Evolutionary conservation across 345 rosid genomes (phyloP), one percentile per base, ranked within the genome.

Genomic region (Pelargonium nanum): DNA sequence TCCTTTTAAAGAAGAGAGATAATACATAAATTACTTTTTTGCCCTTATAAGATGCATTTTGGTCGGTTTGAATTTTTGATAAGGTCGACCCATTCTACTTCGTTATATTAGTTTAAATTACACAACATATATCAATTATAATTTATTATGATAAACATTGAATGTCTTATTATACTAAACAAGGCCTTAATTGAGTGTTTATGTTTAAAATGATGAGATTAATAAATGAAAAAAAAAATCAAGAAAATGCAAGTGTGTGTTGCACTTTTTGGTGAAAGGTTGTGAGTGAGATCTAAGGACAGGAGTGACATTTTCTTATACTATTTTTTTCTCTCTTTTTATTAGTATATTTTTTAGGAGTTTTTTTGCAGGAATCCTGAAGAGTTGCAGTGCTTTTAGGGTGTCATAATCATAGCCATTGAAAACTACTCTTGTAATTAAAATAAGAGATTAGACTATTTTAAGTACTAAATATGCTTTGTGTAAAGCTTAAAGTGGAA

Each of bases 201-300:
- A 22, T 55, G 53, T 50, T 32, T 54, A 24, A 23, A 24, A 65
- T 72, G 65, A 70, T 73, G 75, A 64, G 74, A 63, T 59, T 60
- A 77, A 62, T 70, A 73, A 4, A n/a, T 52, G 22, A 61, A 72
- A 2, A 2, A n/a, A 40, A 40, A 79, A 82, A 84, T 77, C 81
- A 70, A 72, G 70, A 67, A 24, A 24, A 30, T 69, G 72, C 30
- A 53, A 68, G 67, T 55, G 76, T 63, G 71, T 61, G 55, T 60
- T 58, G 53, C 75, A 76, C 87, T 84, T 81, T 81, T 84, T 85
- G 85, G 86, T 80, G 86, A 77, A 75, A 77, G 80, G 75, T 57
- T 25, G 57, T 56, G 58, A 25, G 53, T 57, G 63, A 40, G 48
- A 17, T 12, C 40, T 30, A 30, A 28, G 3, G n/a, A n/a, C n/a